Evolutionary conservation across 331 rosid species (phyloP).

Genomic region (Quercus tomentella): DNA sequence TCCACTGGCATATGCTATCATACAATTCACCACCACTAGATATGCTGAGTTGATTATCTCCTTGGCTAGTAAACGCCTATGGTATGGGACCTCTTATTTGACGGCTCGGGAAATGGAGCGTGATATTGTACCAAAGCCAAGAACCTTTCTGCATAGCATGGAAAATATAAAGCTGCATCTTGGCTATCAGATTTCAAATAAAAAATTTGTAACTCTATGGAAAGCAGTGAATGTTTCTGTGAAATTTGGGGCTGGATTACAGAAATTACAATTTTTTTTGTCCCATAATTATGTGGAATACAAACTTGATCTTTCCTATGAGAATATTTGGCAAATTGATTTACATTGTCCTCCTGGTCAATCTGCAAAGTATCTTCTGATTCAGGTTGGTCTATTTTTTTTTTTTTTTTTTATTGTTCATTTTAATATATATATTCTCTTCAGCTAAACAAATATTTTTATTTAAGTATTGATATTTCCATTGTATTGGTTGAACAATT

Average conservation of each 20-base stretch:
- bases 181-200: constrained; percentile 60
- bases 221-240: constrained; percentile 26
- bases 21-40: constrained; percentile 48
- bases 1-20: constrained; percentile 50
- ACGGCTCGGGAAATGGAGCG: constrained; percentile 24
- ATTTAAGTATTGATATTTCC: background rate
- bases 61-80: constrained; percentile 26
- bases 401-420: background rate
- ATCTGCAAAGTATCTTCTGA: constrained; percentile 45
- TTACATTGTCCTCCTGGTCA: constrained; percentile 36
- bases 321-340: constrained; percentile 78
- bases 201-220: constrained; percentile 46
- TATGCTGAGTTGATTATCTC: constrained; percentile 36
- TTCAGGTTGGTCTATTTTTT: constrained; percentile 58
- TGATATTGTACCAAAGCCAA: constrained; percentile 55
- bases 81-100: constrained; percentile 31
- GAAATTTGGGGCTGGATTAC: constrained; percentile 53
- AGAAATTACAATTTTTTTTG: constrained; percentile 43
- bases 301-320: constrained; percentile 64
- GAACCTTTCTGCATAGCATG: constrained; percentile 32
- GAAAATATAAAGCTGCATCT: constrained; percentile 39
- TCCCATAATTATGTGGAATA: constrained; percentile 20
- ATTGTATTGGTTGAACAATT: background rate
- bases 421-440: no score
- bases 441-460: background rate